A percentile compares a stretch with the other conserved stretches of the same genome.
Evolutionary conservation across 2,329 filamentous ascomycete genomes (phyloP).

Genomic region (Conoideocrella luteorostrata): DNA sequence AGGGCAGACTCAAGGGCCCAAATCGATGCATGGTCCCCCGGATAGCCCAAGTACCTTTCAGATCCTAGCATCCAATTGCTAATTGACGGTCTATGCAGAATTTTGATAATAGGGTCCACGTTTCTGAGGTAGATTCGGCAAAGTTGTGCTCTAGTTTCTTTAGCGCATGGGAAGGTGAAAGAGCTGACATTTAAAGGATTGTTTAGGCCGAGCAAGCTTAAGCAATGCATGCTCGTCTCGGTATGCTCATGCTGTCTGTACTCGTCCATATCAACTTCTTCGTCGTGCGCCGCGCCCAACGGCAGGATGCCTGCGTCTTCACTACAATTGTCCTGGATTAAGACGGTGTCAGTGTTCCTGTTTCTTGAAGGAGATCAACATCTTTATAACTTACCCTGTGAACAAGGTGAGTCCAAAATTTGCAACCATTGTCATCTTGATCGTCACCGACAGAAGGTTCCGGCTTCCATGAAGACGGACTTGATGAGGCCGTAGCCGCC

Average conservation of each 20-base stretch:
- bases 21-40: constrained; percentile 7
- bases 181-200: not conserved
- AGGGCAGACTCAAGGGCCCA: constrained; percentile 16
- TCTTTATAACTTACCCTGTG: not conserved
- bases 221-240: not conserved
- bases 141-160: not conserved
- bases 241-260: not conserved
- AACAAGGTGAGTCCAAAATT: not conserved
- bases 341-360: not conserved
- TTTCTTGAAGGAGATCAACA: not conserved
- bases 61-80: constrained; percentile 14
- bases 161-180: not conserved
- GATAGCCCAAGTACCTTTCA: constrained; percentile 18
- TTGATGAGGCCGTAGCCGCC: not conserved
- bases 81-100: constrained; percentile 12
- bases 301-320: not conserved
- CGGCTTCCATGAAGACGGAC: not conserved
- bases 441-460: not conserved
- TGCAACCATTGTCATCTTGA: not conserved
- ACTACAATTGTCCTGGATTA: not conserved
- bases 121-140: constrained; percentile 9
- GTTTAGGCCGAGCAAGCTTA: not conserved
- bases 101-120: constrained; percentile 13
- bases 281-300: not conserved
- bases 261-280: not conserved